Base-by-base conservation (phyloP, 306 rosid species). In the Sphenostylis stenocarpa region DNA sequence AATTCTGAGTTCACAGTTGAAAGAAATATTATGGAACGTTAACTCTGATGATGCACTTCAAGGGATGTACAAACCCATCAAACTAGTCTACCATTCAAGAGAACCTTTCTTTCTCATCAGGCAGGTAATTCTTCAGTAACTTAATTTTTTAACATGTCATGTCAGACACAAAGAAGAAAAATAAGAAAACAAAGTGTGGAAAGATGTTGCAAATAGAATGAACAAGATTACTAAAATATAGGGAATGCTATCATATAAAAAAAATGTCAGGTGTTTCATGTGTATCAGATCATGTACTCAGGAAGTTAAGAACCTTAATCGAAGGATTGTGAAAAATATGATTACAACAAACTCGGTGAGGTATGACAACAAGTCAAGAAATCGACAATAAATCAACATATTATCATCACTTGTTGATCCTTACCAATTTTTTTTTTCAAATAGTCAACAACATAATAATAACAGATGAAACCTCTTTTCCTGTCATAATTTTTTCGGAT, bases 61-160 rank as follows among this genome's bases (percentile, higher is more conserved):
- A 19, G 92, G 90, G 61, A 83, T 81, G 55, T 81, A 77, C 80
- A 92, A 88, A 80, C 93, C 99, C 62, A 84, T 92, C 88, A 95
- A 92, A 82, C 87, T 92, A 58, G 73, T 79, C 72, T 92, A 89
- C 66, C 90, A 88, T 86, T 96, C 99, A 66, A 89, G 92, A 82
- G 96, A 95, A 76, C 94, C 92, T 39, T 92, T 95, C 84, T 92
- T 92, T 86, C 89, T 92, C 73, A 85, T 95, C 83, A 86, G 82
- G 83, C 92, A 90, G 99, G 97, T 91, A 90, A 89, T 68, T 61
- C 34, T 34, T 41, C 36, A 23, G 53, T 8, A 55, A 67, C n/a
- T 65, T 33, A 57, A 70, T 33, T 69, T 48, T 57, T 36, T 2
- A 68, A 53, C 28, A 21, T 47, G 45, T 52, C 52, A 73, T 36